A percentile compares a stretch with the other conserved stretches of the same genome.
Conservation (phyloP, 805 yeast species). For the Jamesozyma gamospora region DNA sequence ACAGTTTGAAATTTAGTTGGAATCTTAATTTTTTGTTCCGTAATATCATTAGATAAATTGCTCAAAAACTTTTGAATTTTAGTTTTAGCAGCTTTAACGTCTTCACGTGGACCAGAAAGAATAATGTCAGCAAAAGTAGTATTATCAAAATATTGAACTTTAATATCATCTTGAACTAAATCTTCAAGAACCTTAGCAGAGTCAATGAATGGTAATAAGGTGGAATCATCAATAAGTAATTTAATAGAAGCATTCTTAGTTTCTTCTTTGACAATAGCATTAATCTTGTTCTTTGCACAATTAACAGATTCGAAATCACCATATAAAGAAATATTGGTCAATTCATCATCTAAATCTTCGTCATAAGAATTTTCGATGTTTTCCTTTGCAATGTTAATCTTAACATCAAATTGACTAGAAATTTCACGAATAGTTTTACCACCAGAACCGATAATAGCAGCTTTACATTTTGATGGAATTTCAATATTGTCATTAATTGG, state of each 20-base stretch:
- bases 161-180: conserved; percentile 5
- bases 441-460: conserved; percentile 76
- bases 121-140: conserved; percentile 33
- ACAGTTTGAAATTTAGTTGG: conserved; percentile 64
- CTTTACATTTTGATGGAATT: conserved; percentile 68
- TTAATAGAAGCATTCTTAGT: conserved; percentile 48
- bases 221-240: conserved; percentile 35
- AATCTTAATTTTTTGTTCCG: conserved; percentile 47
- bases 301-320: conserved; percentile 82
- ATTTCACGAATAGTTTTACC: conserved; percentile 79
- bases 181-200: conserved; percentile 15
- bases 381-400: conserved; percentile 43
- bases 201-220: conserved; percentile 28
- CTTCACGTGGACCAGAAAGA: conserved; percentile 64
- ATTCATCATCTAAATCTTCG: conserved; percentile 49
- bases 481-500: conserved; percentile 52
- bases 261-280: conserved; percentile 65
- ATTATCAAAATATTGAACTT: conserved; percentile 14
- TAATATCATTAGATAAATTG: conserved; percentile 36
- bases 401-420: conserved; percentile 59
- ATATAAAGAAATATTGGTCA: conserved; percentile 54
- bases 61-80: conserved; percentile 38
- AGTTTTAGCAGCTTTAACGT: conserved; percentile 46
- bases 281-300: conserved; percentile 59
- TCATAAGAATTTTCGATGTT: conserved; percentile 32